Base-by-base conservation (phyloP, 257 asterid genomes). In the Thymus mandschuricus region DNA sequence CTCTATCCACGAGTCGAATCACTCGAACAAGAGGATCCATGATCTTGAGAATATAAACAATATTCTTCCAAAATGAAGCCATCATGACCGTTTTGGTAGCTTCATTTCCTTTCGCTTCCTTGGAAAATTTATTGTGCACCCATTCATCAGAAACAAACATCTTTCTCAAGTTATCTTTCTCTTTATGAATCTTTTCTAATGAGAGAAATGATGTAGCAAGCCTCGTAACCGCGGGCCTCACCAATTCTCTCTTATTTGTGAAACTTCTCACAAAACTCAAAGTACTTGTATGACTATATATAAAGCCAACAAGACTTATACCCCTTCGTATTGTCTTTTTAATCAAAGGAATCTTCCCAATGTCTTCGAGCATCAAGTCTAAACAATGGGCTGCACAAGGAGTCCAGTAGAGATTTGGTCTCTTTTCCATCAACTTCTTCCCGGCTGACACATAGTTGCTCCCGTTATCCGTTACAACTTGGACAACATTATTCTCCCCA, bases 111-210 rank as follows among this genome's bases (percentile, higher is more conserved):
- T 57, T 57, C 1, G 27, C 27, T 3, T 30, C 43, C 43, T 57
- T 57, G 0, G 41, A 57, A 9, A 54, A 9, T 6, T 54, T 54
- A 35, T 54, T 54, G 2, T 6, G 12, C 8, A 27, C 35, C 35
- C 63, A 57, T 11, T 57, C 63, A 5, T 57, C 63, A 33, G 3
- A 57, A 57, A 9, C 31, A 21, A 57, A 57, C 63, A 54, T 54
- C 34, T 54, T 54, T 15, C 58, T 54, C 2, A 54, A 11, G 31
- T 21, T 54, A 1, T 3, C 63, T 10, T 10, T 57, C 29, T 57
- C 41, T 4, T 57, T 30, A 12, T 57, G 35, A 11, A 31, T 10
- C n/a, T 4, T 57, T 31, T 57, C 9, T 31, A 57, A 57, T 30
- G 41, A 57, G 3, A 57, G 41, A 31, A 57, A 57, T 0, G 43